These are phyloP conservation scores for Reutealis trisperma DNA, from an alignment of 345 rosid species.

Conservation along the genomic window DNA sequence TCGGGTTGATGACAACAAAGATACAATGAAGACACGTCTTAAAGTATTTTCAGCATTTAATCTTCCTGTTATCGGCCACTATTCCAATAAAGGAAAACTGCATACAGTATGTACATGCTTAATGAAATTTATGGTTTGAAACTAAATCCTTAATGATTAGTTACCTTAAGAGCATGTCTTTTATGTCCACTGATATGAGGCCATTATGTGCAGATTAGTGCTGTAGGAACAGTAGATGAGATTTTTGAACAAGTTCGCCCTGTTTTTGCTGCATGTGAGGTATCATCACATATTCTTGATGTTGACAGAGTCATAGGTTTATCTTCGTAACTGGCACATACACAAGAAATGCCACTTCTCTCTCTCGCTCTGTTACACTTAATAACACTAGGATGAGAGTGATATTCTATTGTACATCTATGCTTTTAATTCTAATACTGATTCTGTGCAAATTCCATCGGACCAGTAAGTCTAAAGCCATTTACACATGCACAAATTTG, in stretches of 20 bases:
- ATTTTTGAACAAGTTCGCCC: constrained; percentile 74
- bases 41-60: constrained; percentile 41
- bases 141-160: not conserved
- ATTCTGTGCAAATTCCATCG: not conserved
- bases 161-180: not conserved
- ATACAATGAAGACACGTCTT: constrained; percentile 29
- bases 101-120: constrained; percentile 44
- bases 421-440: not conserved
- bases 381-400: not conserved
- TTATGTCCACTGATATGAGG: not conserved
- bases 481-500: not conserved
- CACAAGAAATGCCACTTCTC: not conserved
- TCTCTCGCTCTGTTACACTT: not conserved
- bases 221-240: constrained; percentile 80
- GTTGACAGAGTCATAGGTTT: not conserved
- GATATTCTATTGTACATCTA: not conserved
- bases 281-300: constrained; percentile 8
- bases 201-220: constrained; percentile 64
- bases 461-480: not conserved
- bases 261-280: constrained; percentile 59
- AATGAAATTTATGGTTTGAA: not conserved
- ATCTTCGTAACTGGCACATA: not conserved
- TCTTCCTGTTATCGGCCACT: constrained; percentile 77
- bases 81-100: constrained; percentile 76
- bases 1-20: constrained; percentile 32